These are phyloP conservation scores for Fomes fomentarius DNA, from an alignment of 1,284 basidiomycete species.

Conservation along the genomic window DNA sequence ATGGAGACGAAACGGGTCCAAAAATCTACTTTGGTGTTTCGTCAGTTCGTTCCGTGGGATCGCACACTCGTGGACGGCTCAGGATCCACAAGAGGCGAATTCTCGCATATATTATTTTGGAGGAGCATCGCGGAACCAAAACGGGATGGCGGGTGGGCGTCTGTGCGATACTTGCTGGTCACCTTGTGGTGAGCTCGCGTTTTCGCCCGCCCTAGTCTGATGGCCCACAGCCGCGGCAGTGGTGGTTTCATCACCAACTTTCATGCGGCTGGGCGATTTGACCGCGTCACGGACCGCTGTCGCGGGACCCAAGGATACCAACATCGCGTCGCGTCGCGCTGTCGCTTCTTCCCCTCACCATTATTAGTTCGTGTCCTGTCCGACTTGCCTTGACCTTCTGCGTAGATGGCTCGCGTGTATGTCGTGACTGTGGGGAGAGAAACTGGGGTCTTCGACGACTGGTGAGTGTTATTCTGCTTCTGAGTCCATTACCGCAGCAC, in stretches of 20 bases:
- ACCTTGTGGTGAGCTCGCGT: too few species aligned
- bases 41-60: background rate
- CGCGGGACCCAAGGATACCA: too few species aligned
- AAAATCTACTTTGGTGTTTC: too few species aligned
- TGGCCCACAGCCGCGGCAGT: background rate
- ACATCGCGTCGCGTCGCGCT: slow-evolving; percentile 1
- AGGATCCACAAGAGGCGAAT: background rate
- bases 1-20: too few species aligned
- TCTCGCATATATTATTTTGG: background rate
- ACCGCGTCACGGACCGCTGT: too few species aligned
- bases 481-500: slow-evolving; percentile 4
- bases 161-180: too few species aligned
- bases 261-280: background rate
- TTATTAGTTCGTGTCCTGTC: background rate
- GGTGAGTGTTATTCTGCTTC: slow-evolving; percentile 44
- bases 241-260: background rate
- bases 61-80: too few species aligned
- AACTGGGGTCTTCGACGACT: slow-evolving; percentile 49
- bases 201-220: background rate
- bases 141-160: too few species aligned
- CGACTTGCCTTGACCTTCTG: too few species aligned
- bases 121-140: slow-evolving; percentile 9
- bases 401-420: too few species aligned
- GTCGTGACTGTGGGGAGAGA: slow-evolving; percentile 47
- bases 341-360: slow-evolving; percentile 1